Conservation (phyloP, 495 filamentous ascomycete species). For the Tuber microsphaerosporum region DNA sequence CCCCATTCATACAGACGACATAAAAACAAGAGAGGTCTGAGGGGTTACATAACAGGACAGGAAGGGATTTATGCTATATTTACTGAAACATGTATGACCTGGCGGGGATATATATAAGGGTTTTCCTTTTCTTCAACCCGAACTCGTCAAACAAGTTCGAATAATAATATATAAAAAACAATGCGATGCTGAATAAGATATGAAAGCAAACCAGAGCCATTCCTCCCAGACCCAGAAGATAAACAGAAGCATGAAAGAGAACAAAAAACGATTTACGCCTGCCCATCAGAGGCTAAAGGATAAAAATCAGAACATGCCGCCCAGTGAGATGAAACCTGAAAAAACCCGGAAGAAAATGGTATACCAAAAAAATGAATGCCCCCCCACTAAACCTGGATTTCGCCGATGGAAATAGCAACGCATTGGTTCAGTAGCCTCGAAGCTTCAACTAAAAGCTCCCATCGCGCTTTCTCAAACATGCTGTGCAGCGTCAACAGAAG, state of each 20-base stretch:
- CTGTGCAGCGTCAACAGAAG: slow-evolving; percentile 74
- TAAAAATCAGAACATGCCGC: slow-evolving; percentile 27
- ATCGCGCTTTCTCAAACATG: slow-evolving; percentile 72
- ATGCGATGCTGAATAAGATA: slow-evolving; percentile 12
- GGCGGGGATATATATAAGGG: background rate
- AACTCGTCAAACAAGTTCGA: background rate
- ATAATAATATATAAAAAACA: slow-evolving; percentile 13
- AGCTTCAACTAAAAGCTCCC: slow-evolving; percentile 88
- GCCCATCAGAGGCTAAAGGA: slow-evolving; percentile 30
- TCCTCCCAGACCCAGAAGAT: slow-evolving; percentile 13
- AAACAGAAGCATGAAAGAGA: slow-evolving; percentile 16
- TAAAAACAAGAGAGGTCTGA: background rate
- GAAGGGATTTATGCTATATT: slow-evolving; percentile 1
- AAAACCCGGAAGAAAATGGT: slow-evolving; percentile 16
- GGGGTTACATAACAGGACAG: background rate
- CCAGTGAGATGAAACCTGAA: slow-evolving; percentile 16
- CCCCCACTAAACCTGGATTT: slow-evolving; percentile 15
- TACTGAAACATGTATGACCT: background rate
- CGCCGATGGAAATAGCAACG: slow-evolving; percentile 53
- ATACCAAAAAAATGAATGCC: slow-evolving; percentile 9
- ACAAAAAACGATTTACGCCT: slow-evolving; percentile 33
- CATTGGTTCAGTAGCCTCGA: slow-evolving; percentile 72
- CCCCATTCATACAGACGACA: background rate
- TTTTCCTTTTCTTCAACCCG: background rate
- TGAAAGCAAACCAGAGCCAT: slow-evolving; percentile 14